Evolutionary conservation across 2,329 filamentous ascomycete species (phyloP), one percentile per base, ranked within the genome.

Genomic region (Sclerotinia nivalis): DNA sequence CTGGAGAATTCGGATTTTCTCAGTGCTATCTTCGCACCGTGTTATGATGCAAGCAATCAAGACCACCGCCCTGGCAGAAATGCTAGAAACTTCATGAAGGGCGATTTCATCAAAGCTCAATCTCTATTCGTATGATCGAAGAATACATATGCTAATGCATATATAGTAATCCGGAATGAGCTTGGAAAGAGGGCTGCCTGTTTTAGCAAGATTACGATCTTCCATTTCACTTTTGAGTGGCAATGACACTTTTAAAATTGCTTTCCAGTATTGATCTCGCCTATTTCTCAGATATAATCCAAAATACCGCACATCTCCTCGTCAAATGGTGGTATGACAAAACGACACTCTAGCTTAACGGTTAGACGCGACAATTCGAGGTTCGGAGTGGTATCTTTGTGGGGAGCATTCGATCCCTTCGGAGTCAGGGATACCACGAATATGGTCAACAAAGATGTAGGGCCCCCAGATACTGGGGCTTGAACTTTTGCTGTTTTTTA

Each of bases 251-350:
- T 59, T 25, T 8, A 18, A 22, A 15, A 28, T 47, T 4, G 5
- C 12, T 31, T 31, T 28, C n/a, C 58, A 47, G 13, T 22, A 49
- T 10, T n/a, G 18, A 3, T n/a, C 45, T 62, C 59, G 43, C 43
- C 28, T 49, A n/a, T 8, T 34, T 28, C 40, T 49, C 6, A 8
- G 9, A 34, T 25, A 25, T 50, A 62, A 37, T 37, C 22, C 6
- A n/a, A 37, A 18, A 62, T 34, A 50, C n/a, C 12, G 60, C 22
- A 10, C 22, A 9, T 25, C 4, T n/a, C 8, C 28, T 62, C 22
- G 45, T 37, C 60, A 50, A 62, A 50, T 50, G 45, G 45, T 62
- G 22, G 45, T 37, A 62, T 62, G 60, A 62, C 28, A 62, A 50
- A 49, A n/a, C 28, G 45, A 15, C 28, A 37, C 4, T 34, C 60